Percentiles rank a stretch among this genome's conserved stretches.
Evolutionary conservation across 257 asterid genomes (phyloP).

Genomic region (Nicotiana sylvestris): DNA sequence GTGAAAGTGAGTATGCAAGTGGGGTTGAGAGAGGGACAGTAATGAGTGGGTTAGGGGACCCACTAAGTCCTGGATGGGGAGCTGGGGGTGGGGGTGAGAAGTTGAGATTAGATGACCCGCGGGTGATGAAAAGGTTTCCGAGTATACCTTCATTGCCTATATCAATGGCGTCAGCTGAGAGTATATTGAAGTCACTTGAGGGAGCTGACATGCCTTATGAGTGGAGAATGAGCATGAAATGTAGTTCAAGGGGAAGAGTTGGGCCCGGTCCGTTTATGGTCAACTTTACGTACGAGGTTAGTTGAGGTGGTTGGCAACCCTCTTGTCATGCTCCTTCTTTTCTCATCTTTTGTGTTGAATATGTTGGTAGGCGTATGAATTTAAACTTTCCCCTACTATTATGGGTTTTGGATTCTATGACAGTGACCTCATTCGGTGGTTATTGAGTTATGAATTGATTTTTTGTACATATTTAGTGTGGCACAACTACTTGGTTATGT

Average conservation of each 20-base stretch:
- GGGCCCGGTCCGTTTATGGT: conserved; percentile 83
- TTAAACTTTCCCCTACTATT: too few relatives aligned
- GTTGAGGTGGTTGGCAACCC: not conserved
- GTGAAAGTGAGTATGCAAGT: conserved; percentile 24
- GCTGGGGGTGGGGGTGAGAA: conserved; percentile 60
- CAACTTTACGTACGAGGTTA: conserved; percentile 74
- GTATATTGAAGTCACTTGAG: conserved; percentile 46
- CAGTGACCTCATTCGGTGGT: too few relatives aligned
- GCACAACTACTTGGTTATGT: too few relatives aligned
- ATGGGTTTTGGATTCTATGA: too few relatives aligned
- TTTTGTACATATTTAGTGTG: too few relatives aligned
- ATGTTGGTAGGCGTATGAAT: too few relatives aligned
- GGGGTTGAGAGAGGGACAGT: conserved; percentile 98
- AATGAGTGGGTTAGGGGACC: conserved; percentile 89
- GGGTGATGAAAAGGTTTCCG: conserved; percentile 57
- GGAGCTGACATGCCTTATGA: conserved; percentile 47
- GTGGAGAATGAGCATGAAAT: conserved; percentile 45
- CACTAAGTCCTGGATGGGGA: conserved; percentile 94
- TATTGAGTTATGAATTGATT: too few relatives aligned
- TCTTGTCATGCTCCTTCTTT: not conserved
- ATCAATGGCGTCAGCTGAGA: conserved; percentile 63
- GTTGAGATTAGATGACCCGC: conserved; percentile 42
- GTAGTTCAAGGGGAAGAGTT: conserved; percentile 30
- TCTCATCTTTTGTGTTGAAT: not conserved
- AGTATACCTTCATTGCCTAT: conserved; percentile 78